Evolutionary conservation across 2,329 filamentous ascomycete species (phyloP).

Genomic region (Apiospora marii): DNA sequence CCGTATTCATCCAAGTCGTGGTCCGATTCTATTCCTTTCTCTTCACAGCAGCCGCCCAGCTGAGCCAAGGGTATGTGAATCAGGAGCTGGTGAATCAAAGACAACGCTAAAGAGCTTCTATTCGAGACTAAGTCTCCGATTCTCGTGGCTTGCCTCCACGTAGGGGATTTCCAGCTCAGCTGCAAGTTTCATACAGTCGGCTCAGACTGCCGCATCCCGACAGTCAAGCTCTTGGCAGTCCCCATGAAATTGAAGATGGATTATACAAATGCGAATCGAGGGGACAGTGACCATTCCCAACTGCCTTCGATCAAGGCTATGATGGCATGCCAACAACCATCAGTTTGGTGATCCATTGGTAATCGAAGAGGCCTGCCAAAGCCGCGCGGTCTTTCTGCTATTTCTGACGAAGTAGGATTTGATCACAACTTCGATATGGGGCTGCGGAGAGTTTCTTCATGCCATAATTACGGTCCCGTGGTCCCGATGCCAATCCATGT

Average conservation of each 20-base stretch:
- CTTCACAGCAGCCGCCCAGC: not conserved
- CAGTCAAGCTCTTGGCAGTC: not conserved
- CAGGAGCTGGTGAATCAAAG: not conserved
- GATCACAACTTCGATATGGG: not conserved
- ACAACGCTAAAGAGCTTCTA: not conserved
- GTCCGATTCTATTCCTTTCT: not conserved
- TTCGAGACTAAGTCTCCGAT: not conserved
- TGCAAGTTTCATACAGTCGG: conserved; percentile 10
- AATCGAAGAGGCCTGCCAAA: not conserved
- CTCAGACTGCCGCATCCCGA: not conserved
- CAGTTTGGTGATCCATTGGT: not conserved
- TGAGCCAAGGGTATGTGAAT: not conserved
- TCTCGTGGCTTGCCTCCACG: not conserved
- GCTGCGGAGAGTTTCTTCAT: not conserved
- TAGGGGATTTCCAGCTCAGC: not conserved
- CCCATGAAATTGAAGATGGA: not conserved
- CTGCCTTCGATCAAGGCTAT: not conserved
- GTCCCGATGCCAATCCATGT: not conserved
- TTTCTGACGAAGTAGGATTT: not conserved
- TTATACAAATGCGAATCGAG: not conserved
- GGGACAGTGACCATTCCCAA: not conserved
- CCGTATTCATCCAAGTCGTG: not conserved
- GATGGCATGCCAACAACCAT: not conserved
- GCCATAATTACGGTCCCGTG: not conserved
- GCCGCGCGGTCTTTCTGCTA: not conserved